These are phyloP conservation scores for Geranium rotundifolium DNA, from an alignment of 345 rosid species.

Conservation along the genomic window DNA sequence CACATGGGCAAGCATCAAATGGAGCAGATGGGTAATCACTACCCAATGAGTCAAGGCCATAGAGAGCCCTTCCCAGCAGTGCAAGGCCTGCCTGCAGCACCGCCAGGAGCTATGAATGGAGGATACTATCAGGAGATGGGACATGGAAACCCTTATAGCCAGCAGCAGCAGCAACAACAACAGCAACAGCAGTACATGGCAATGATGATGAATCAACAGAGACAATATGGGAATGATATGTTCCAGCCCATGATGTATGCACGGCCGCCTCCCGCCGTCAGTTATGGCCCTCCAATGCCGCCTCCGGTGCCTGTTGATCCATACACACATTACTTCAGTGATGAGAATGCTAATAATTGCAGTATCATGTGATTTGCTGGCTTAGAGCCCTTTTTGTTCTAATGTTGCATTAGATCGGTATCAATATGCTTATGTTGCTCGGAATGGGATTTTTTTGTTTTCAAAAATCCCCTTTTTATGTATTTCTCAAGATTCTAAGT, in stretches of 20 bases:
- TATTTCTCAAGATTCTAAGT: no score
- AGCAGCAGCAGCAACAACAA: constrained; percentile 49
- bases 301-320: constrained; percentile 33
- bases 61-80: constrained; percentile 39
- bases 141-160: constrained; percentile 41
- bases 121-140: constrained; percentile 41
- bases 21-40: constrained; percentile 17
- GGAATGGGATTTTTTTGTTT: neutral
- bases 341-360: constrained; percentile 83
- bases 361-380: constrained; percentile 54
- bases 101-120: constrained; percentile 30
- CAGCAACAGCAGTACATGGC: constrained; percentile 61
- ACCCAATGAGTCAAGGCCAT: constrained; percentile 24
- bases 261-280: constrained; percentile 36
- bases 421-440: neutral
- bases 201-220: constrained; percentile 64
- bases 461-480: no score
- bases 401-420: neutral
- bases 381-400: no score
- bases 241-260: constrained; percentile 88
- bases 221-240: constrained; percentile 44
- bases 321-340: constrained; percentile 64
- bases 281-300: constrained; percentile 57
- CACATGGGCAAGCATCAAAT: constrained; percentile 16
- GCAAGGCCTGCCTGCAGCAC: constrained; percentile 48